Evolutionary conservation across 1,139 yeast genomes (phyloP), one percentile per base, ranked within the genome.

Genomic region (Yamadazyma triangularis): DNA sequence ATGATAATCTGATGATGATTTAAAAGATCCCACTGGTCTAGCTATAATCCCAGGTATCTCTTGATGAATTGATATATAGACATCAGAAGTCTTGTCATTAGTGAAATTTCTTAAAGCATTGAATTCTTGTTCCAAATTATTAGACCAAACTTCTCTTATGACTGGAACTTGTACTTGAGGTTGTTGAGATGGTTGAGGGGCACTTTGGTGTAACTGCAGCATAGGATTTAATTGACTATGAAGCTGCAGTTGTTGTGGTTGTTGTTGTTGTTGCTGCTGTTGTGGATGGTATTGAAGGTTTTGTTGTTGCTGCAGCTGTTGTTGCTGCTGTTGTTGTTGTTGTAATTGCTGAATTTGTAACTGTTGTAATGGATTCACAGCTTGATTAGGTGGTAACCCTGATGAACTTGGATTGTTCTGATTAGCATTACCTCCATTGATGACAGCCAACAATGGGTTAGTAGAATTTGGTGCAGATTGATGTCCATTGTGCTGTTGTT

Each of bases 11-110:
- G 86, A 74, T 10, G 93, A 84, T 8, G 93, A 79, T 48, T 87
- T 79, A 60, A 91, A 91, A 8, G 88, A 78, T n/a, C 98, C 98
- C 39, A 91, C 86, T 9, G 98, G 98, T 44, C 98, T 74, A 1
- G 96, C 96, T 15, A 91, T 85, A 21, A 93, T 86, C 0, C 98
- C 98, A 0, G 96, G 96, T 51, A 91, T 88, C 56, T 91, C 96
- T 36, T 94, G 89, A 47, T 89, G 83, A 31, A 80, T 80, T 2
- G 95, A 79, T 13, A 88, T 75, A 48, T 74, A 75, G 16, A 66
- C 51, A 22, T 51, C 47, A 32, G 82, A 77, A 48, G 81, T 83
- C 39, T 77, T 75, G 37, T 77, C 82, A 39, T 60, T 60, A 25
- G 84, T 72, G 33, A 87, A 70, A 34, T 77, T 75, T 40, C 96